Percentiles rank a stretch among this genome's conserved stretches.
Evolutionary conservation across 495 filamentous ascomycete genomes (phyloP).

Genomic region (Durotheca rogersii): DNA sequence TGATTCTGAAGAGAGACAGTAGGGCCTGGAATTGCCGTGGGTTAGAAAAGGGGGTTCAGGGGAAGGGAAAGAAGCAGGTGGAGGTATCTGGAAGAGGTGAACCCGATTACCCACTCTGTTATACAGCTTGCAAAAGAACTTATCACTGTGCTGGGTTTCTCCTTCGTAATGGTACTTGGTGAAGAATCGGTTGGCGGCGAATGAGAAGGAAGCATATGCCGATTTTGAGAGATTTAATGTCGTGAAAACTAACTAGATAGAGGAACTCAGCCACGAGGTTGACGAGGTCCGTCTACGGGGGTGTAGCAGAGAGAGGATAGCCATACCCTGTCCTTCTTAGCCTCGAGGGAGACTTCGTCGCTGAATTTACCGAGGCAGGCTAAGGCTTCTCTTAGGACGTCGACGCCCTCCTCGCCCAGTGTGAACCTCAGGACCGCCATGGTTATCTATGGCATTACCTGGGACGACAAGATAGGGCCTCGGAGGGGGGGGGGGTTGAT

Average conservation of each 20-base stretch:
- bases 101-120: conserved; percentile 47
- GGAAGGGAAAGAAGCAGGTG: not conserved
- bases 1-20: conserved; percentile 46
- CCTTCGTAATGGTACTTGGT: conserved; percentile 67
- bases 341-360: conserved; percentile 85
- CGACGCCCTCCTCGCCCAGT: conserved; percentile 70
- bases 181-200: conserved; percentile 77
- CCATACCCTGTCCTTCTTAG: conserved; percentile 67
- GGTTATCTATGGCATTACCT: not conserved
- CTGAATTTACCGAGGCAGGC: conserved; percentile 88
- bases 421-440: conserved; percentile 81
- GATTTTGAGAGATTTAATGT: conserved; percentile 91
- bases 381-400: conserved; percentile 78
- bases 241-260: conserved; percentile 69
- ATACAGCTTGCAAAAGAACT: conserved; percentile 51
- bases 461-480: too few relatives aligned
- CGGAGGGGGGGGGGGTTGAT: too few relatives aligned
- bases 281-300: not conserved
- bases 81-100: not conserved
- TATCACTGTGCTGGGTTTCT: conserved; percentile 45
- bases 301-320: not conserved
- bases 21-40: conserved; percentile 38
- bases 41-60: conserved; percentile 9
- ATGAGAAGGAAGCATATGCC: conserved; percentile 79
- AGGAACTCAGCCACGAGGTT: conserved; percentile 2